These are phyloP conservation scores for Dissophora globulifera DNA, from an alignment of 192 early-diverging fungal species.

Conservation along the genomic window DNA sequence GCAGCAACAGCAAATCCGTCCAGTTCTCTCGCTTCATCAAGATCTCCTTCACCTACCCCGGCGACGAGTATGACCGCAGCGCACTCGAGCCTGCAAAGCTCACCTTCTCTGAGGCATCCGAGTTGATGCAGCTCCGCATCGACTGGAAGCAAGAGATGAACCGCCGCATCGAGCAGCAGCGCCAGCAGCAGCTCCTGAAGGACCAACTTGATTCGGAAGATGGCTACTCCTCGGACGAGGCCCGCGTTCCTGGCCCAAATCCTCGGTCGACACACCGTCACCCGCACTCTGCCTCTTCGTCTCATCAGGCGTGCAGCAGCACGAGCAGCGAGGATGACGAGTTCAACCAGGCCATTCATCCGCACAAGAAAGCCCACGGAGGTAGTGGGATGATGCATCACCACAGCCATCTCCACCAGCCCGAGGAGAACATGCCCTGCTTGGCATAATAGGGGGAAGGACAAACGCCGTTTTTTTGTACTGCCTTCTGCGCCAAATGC, in stretches of 20 bases:
- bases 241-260: constrained; percentile 1
- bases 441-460: too few species aligned
- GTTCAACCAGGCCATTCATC: neutral
- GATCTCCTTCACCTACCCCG: constrained; percentile 52
- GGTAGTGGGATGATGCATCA: constrained; percentile 36
- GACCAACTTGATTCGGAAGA: constrained; percentile 25
- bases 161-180: constrained; percentile 33
- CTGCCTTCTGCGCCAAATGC: too few species aligned
- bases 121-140: constrained; percentile 49
- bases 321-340: constrained; percentile 9
- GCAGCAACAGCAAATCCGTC: constrained; percentile 42
- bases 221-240: constrained; percentile 28
- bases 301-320: too few species aligned
- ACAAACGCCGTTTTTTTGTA: too few species aligned
- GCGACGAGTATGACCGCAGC: constrained; percentile 54
- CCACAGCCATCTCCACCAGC: constrained; percentile 35
- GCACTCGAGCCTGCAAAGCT: constrained; percentile 53
- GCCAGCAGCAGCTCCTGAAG: constrained; percentile 19
- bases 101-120: constrained; percentile 44
- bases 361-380: neutral
- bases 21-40: constrained; percentile 55
- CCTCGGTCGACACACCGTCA: too few species aligned
- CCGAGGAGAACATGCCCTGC: neutral
- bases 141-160: constrained; percentile 53
- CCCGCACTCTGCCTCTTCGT: too few species aligned